These are phyloP conservation scores for Sinapis alba DNA, from an alignment of 441 rosid species.

Conservation along the genomic window DNA sequence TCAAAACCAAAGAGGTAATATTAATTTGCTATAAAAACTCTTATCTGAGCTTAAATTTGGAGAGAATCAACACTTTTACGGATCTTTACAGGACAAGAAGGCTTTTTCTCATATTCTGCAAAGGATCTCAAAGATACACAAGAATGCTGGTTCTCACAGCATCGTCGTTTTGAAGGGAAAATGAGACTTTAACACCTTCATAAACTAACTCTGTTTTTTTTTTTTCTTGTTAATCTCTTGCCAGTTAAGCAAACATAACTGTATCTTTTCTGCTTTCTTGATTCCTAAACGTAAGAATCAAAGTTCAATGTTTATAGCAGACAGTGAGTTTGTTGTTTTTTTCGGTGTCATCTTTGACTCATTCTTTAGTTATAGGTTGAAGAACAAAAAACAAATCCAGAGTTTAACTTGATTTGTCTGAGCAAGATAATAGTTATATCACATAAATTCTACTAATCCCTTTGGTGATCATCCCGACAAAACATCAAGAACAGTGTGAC, in stretches of 20 bases:
- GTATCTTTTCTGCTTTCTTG: no score
- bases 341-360: no score
- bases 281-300: no score
- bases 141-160: conserved; percentile 69
- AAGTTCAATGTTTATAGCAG: no score
- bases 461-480: not conserved
- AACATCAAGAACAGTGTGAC: not conserved
- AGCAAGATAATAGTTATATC: not conserved
- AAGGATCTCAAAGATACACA: conserved; percentile 90
- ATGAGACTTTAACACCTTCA: conserved; percentile 27
- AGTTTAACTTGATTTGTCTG: not conserved
- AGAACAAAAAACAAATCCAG: no score
- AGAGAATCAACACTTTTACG: conserved; percentile 11
- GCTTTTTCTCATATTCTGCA: conserved; percentile 78
- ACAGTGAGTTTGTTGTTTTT: no score
- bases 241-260: not conserved
- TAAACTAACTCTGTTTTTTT: not conserved
- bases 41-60: not conserved
- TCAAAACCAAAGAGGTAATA: conserved; percentile 74
- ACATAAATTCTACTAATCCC: not conserved
- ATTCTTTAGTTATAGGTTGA: no score
- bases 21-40: no score
- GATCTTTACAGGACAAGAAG: conserved; percentile 69
- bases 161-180: conserved; percentile 74
- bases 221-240: conserved; percentile 8